Evolutionary conservation across 1,284 basidiomycete species (phyloP).

Genomic region (Naganishia albida): DNA sequence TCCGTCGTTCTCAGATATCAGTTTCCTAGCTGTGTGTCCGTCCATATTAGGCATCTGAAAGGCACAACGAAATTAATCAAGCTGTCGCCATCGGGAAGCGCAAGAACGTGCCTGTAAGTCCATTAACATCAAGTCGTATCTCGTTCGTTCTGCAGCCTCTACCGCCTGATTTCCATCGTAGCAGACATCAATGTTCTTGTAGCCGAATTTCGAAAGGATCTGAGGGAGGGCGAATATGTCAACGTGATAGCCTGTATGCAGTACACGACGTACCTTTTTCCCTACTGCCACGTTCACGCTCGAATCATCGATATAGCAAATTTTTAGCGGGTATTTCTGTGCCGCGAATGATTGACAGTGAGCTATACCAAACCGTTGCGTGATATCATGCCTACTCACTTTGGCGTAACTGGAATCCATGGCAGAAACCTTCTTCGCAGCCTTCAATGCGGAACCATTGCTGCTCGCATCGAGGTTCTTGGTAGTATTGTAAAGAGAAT

Average conservation of each 20-base stretch:
- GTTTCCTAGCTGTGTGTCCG: slow-evolving; percentile 22
- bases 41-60: slow-evolving; percentile 43
- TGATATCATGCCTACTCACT: background rate
- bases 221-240: slow-evolving; percentile 17
- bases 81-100: background rate
- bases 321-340: slow-evolving; percentile 39
- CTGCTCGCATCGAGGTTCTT: slow-evolving; percentile 17
- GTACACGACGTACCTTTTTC: slow-evolving; percentile 17
- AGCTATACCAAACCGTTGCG: background rate
- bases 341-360: background rate
- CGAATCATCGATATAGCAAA: slow-evolving; percentile 52
- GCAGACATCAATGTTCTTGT: slow-evolving; percentile 42
- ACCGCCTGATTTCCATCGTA: slow-evolving; percentile 46
- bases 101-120: slow-evolving; percentile 39
- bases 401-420: slow-evolving; percentile 25
- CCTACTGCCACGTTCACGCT: slow-evolving; percentile 40
- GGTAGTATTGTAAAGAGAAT: slow-evolving; percentile 42
- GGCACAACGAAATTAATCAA: background rate
- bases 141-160: slow-evolving; percentile 42
- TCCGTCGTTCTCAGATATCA: slow-evolving; percentile 36
- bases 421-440: slow-evolving; percentile 3
- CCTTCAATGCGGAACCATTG: background rate
- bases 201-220: slow-evolving; percentile 49
- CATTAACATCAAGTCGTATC: slow-evolving; percentile 48
- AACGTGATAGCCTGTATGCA: background rate